A percentile compares a stretch with the other conserved stretches of the same genome.
Conservation (phyloP, 768 basidiomycete genomes). For the Mycena rosella region DNA sequence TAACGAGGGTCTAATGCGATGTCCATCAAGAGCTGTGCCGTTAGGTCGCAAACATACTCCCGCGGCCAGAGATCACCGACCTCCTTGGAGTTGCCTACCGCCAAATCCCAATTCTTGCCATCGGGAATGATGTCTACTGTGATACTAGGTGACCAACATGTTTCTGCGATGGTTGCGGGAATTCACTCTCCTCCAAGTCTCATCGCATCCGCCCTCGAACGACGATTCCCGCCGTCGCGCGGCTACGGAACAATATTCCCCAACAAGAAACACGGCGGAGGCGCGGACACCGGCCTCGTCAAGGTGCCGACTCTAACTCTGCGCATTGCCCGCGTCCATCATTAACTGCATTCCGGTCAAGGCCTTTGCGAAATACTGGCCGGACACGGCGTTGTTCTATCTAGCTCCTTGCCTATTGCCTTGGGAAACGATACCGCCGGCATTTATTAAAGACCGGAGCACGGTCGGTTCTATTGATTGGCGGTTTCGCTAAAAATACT, state of each 20-base stretch:
- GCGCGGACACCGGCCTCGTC: conserved; percentile 59
- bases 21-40: conserved; percentile 1
- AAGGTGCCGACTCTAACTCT: conserved; percentile 39
- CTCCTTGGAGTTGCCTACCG: conserved; percentile 67
- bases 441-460: conserved; percentile 64
- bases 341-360: not conserved
- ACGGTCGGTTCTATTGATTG: conserved; percentile 48
- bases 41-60: conserved; percentile 63
- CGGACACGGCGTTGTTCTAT: conserved; percentile 58
- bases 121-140: conserved; percentile 73
- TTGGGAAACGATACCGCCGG: conserved; percentile 60
- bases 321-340: not conserved
- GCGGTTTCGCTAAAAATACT: not conserved
- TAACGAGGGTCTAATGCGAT: not conserved
- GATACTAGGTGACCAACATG: conserved; percentile 56
- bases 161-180: not conserved
- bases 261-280: conserved; percentile 53
- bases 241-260: conserved; percentile 66
- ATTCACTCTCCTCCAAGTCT: conserved; percentile 47
- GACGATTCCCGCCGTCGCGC: conserved; percentile 63
- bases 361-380: conserved; percentile 60
- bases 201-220: conserved; percentile 65
- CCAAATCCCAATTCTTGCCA: conserved; percentile 69
- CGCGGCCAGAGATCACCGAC: conserved; percentile 69
- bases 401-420: conserved; percentile 56